phyloP scores from a whole-genome alignment of 805 yeast genomes.

The Candida odintsovae region DNA sequence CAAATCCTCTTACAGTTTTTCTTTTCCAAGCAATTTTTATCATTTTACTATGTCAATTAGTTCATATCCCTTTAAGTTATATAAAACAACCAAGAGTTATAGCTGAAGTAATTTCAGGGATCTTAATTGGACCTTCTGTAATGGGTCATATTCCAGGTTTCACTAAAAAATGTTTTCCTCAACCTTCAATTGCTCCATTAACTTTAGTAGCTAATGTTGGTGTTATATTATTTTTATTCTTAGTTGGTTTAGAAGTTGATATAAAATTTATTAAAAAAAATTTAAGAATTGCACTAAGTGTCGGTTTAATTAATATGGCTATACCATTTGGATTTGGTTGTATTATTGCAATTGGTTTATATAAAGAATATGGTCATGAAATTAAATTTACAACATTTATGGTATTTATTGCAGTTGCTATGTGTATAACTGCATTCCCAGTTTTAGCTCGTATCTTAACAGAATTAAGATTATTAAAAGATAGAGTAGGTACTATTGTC shows the following conservation, averaged over 20 bases:
- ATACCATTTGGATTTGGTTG: conserved; percentile 80
- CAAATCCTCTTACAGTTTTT: conserved; percentile 62
- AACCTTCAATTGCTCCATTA: conserved; percentile 54
- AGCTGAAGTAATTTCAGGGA: conserved; percentile 76
- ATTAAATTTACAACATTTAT: conserved; percentile 65
- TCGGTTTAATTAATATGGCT: conserved; percentile 68
- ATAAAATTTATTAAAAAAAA: conserved; percentile 56
- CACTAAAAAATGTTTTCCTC: conserved; percentile 59
- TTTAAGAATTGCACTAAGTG: conserved; percentile 53
- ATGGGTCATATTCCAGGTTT: conserved; percentile 68
- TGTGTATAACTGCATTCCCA: conserved; percentile 83
- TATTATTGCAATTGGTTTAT: conserved; percentile 62
- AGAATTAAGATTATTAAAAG: conserved; percentile 63
- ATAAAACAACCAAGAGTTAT: conserved; percentile 75
- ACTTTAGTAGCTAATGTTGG: conserved; percentile 71
- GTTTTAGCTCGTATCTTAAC: conserved; percentile 75
- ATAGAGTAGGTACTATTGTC: conserved; percentile 68
- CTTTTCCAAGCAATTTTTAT: conserved; percentile 65
- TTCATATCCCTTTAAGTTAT: conserved; percentile 54
- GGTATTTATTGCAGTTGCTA: conserved; percentile 79
- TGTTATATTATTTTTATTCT: conserved; percentile 65
- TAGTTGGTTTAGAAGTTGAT: conserved; percentile 79
- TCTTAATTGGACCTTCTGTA: conserved; percentile 69
- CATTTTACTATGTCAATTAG: conserved; percentile 48
- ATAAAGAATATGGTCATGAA: conserved; percentile 42